These are phyloP conservation scores for Rhizopogon vesiculosus DNA, from an alignment of 768 basidiomycete species.

Conservation along the genomic window DNA sequence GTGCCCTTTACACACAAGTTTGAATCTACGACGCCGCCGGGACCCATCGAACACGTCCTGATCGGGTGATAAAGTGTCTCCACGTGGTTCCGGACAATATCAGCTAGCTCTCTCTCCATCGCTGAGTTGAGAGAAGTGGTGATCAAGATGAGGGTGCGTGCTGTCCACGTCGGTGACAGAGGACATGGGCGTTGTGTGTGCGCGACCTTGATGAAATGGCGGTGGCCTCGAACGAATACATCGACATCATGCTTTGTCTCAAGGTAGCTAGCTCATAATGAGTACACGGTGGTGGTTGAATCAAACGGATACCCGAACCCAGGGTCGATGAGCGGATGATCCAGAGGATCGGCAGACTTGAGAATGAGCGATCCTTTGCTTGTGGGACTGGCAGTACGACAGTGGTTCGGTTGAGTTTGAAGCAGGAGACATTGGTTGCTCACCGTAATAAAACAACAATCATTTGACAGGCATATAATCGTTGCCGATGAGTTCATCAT, in stretches of 20 bases:
- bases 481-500: background rate
- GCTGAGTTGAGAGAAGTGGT: conserved; percentile 26
- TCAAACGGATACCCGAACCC: conserved; percentile 20
- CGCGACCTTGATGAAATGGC: conserved; percentile 33
- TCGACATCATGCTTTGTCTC: conserved; percentile 35
- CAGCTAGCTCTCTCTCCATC: conserved; percentile 32
- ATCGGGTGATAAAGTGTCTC: conserved; percentile 42
- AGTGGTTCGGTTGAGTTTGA: background rate
- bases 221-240: conserved; percentile 34
- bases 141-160: conserved; percentile 31
- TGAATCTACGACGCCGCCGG: conserved; percentile 33
- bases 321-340: conserved; percentile 40
- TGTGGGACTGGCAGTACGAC: conserved; percentile 32
- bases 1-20: conserved; percentile 34
- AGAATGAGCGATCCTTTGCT: conserved; percentile 37
- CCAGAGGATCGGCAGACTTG: conserved; percentile 35
- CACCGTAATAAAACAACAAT: conserved; percentile 19
- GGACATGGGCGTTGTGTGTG: conserved; percentile 33
- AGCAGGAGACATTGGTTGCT: background rate
- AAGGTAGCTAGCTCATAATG: conserved; percentile 31
- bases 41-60: conserved; percentile 13
- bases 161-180: conserved; percentile 29
- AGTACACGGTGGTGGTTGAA: background rate
- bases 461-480: conserved; percentile 17
- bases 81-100: conserved; percentile 27